Evolutionary conservation across 164 flowering plant species (phyloP), one percentile per base, ranked within the genome.

Genomic region (Chimonanthus praecox): DNA sequence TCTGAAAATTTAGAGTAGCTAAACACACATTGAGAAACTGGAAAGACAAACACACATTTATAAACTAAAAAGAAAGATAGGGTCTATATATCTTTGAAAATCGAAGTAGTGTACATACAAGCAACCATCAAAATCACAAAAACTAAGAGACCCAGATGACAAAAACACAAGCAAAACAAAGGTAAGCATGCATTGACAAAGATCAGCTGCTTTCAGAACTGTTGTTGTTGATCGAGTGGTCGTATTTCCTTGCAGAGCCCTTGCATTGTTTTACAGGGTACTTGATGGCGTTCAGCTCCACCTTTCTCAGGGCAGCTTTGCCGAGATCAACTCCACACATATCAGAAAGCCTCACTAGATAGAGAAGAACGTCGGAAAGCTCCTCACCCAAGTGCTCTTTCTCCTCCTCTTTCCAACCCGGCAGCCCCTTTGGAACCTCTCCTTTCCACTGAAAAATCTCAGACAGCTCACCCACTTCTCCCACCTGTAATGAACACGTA

Each of bases 381-480:
- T 87, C 90, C 45, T 85, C 88, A 13, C 82, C 87, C 49, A 87
- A 68, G 74, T 87, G 88, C 74, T 78, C 82, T 74, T 87, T 87
- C 47, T 85, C 88, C 13, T 66, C 79, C 5, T 67, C 72, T 49
- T 67, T 77, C 88, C 87, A 87, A 45, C 79, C 80, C 16, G 88
- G 85, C 3, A 87, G 76, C 16, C 88, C 88, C 76, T 75, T 85
- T 43, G 75, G 84, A 3, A 87, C 86, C 74, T 84, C 87, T 15
- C 86, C 88, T 60, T 81, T 85, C 88, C 89, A 87, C 51, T 84
- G 87, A 69, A 86, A 84, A 75, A 86, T 84, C 76, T 86, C 85
- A 2, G 85, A 83, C 0, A 83, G 73, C 74, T 83, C 86, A 7
- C 86, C 86, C 10, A 85, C 85, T 69, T 80, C 88, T 8, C 86